Base-by-base conservation (phyloP, 2,329 filamentous ascomycete species). In the Fusarium mexicanum region DNA sequence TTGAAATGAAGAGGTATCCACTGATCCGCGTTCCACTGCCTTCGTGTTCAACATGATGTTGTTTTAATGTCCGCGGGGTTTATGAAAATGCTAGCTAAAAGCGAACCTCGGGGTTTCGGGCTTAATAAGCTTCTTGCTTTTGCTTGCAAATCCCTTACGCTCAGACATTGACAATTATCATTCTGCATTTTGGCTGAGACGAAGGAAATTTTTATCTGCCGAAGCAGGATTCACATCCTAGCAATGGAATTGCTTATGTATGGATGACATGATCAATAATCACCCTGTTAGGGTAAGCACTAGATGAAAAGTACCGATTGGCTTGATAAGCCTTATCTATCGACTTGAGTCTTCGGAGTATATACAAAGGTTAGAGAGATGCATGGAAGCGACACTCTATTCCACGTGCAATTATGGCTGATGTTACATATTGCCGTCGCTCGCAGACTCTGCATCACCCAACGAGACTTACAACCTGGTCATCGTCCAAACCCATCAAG, bases 171-270 rank as follows among this genome's bases (percentile, higher is more conserved):
- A 8, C 4, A 10, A 41, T n/a, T 1, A 18, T 29, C 2, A 10
- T 40, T 55, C 5, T 29, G 3, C n/a, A n/a, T 12, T 41, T 17
- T 13, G 11, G 14, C 20, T 40, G 24, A 29, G 0, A 4, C 29
- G 4, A 55, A 55, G 35, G 6, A 55, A 2, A n/a, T 0, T 29
- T 11, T n/a, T 14, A 41, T 29, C 35, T 55, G 24, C 51, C 51
- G 51, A 55, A 55, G 50, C 35, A 41, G 51, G 51, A 55, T 55
- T 41, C 18, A 18, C 2, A 55, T 55, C 51, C 51, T 6, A 17
- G 51, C 6, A 29, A 29, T n/a, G 3, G 7, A 55, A 29, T n/a
- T 18, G 14, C 20, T n/a, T 18, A 22, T 40, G 24, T n/a, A 40
- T 55, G 35, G 51, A 29, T n/a, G 6, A 5, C 3, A 55, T 18